Conservation (phyloP, 2,329 filamentous ascomycete species). For the Fusarium foetens region DNA sequence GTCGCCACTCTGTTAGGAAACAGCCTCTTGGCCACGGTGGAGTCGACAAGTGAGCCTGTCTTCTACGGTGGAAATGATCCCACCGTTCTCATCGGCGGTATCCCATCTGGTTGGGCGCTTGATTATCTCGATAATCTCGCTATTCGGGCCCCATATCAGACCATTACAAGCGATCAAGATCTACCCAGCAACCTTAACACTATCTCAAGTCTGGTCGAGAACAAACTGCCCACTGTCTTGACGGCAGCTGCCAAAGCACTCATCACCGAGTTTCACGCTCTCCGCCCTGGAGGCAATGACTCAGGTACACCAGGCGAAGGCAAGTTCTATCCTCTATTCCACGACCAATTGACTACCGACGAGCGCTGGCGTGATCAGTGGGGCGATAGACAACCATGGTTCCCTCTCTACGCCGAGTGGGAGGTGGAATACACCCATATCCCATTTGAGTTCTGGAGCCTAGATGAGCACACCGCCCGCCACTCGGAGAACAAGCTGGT, state of each 20-base stretch:
- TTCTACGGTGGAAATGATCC: slow-evolving; percentile 51
- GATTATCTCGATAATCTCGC: slow-evolving; percentile 48
- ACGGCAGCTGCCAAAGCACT: not conserved
- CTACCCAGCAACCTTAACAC: not conserved
- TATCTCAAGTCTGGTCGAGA: fast-evolving
- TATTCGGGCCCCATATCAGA: slow-evolving; percentile 5
- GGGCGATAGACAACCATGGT: slow-evolving; percentile 50
- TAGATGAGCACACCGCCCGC: slow-evolving; percentile 41
- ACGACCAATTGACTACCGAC: not conserved
- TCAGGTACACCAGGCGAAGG: fast-evolving
- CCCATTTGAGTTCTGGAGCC: slow-evolving; percentile 46
- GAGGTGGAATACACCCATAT: slow-evolving; percentile 56
- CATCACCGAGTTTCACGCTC: not conserved
- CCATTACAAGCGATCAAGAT: not conserved
- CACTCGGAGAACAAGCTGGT: not conserved
- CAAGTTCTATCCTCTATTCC: not conserved
- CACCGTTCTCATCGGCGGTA: slow-evolving; percentile 51
- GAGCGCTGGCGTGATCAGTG: not conserved
- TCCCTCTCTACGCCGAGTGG: slow-evolving; percentile 57
- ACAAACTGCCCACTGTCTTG: not conserved
- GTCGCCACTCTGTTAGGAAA: fast-evolving
- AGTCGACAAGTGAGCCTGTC: slow-evolving; percentile 37
- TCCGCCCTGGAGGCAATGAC: not conserved
- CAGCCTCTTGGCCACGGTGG: not conserved
- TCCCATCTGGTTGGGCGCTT: slow-evolving; percentile 52